A percentile compares a stretch with the other conserved stretches of the same genome.
These are phyloP conservation scores for Cryptosporidium xiaoi DNA, from an alignment of 169 alveolate species.

Conservation along the genomic window DNA sequence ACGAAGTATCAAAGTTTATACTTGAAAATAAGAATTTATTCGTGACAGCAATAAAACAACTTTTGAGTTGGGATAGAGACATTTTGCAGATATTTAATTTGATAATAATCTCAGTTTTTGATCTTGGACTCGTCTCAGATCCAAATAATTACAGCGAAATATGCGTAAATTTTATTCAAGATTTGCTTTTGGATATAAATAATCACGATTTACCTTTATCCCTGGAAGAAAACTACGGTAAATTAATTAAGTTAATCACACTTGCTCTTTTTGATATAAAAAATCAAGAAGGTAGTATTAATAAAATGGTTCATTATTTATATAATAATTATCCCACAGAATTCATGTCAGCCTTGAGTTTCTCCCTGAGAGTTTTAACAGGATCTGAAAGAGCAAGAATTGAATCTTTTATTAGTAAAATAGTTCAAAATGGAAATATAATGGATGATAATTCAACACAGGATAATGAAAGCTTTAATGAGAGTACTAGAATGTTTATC, in stretches of 20 bases:
- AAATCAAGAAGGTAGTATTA: constrained; percentile 10
- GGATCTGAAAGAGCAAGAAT: constrained; percentile 3
- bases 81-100: constrained; percentile 16
- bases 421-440: background rate
- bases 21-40: background rate
- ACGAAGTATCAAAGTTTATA: constrained; percentile 5
- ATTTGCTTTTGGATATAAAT: background rate
- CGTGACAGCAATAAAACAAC: constrained; percentile 3
- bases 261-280: constrained; percentile 11
- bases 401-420: constrained; percentile 8
- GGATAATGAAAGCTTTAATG: background rate
- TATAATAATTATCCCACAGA: constrained; percentile 26
- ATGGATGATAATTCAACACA: too few species aligned
- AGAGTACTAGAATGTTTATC: constrained; percentile 17
- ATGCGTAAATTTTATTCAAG: constrained; percentile 2
- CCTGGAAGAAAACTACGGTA: background rate
- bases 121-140: constrained; percentile 20
- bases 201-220: background rate
- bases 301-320: background rate
- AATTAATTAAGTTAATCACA: constrained; percentile 8
- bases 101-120: constrained; percentile 26
- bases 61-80: constrained; percentile 43
- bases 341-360: constrained; percentile 23
- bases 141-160: background rate
- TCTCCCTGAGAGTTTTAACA: constrained; percentile 17